Evolutionary conservation across 2,329 filamentous ascomycete genomes (phyloP), one percentile per base, ranked within the genome.

Genomic region (Nigrospora sphaerica): DNA sequence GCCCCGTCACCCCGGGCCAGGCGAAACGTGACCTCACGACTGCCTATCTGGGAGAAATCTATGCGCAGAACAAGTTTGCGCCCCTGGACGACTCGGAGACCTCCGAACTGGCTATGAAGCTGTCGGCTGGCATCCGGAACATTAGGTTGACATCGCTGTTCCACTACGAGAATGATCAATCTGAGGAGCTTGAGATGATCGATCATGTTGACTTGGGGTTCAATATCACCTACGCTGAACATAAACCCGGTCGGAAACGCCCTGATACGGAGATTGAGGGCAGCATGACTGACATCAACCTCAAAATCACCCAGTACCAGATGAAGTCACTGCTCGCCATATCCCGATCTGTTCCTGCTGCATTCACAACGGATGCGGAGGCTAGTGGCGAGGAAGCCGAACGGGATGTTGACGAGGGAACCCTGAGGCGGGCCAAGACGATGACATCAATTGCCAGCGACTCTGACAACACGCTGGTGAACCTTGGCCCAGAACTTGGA

Each of bases 181-280:
- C 81, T 0, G 93, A 98, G 64, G 90, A 95, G 62, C 73, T 98
- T 9, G 89, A 98, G 62, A 86, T 99, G 72, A 95, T 99, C 55
- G 91, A 98, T 59, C 90, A 96, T 56, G 90, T 98, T 12, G 93
- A 98, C 62, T 72, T 99, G 19, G 88, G 87, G 41, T 96, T 98
- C 68, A 88, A 87, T 50, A 84, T 98, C 53, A 95, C 86, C 3
- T 92, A 96, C 65, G 81, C 91, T 1, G 92, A 97, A 61, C 93
- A 98, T 61, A 83, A 81, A 55, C 65, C 79, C 32, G 86, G 86
- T 13, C 73, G 78, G 45, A 84, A 93, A 58, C 80, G 92, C 35
- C 93, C 93, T 1, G 92, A 98, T 59, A 84, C 90, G 42, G 92
- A 97, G 66, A 83, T 98, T 17, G 85, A 93, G 62, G 91, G 92